A percentile compares a stretch with the other conserved stretches of the same genome.
These are phyloP conservation scores for Penicillium goetzii DNA, from an alignment of 495 filamentous ascomycete genomes.

Conservation along the genomic window DNA sequence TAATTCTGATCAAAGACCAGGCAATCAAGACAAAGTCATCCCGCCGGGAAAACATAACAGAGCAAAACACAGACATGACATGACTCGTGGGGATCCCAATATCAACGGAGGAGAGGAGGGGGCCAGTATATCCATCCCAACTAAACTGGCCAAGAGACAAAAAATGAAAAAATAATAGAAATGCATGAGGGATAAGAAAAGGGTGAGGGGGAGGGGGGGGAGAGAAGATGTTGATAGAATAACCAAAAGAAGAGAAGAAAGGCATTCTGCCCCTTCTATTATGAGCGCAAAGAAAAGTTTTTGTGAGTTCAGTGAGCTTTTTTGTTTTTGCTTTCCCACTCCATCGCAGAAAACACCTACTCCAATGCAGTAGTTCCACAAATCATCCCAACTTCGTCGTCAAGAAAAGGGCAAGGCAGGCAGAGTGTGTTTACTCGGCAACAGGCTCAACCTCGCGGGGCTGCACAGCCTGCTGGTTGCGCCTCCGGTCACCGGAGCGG, in stretches of 20 bases:
- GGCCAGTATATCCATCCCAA: conserved; percentile 30
- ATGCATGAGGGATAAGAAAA: conserved; percentile 24
- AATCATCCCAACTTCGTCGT: conserved; percentile 13
- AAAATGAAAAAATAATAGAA: conserved; percentile 23
- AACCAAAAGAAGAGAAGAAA: conserved; percentile 23
- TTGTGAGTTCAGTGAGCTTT: conserved; percentile 31
- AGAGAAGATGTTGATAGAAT: not conserved
- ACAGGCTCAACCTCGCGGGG: conserved; percentile 40
- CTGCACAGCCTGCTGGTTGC: conserved; percentile 33
- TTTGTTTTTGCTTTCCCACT: conserved; percentile 17
- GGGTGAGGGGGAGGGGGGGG: not conserved
- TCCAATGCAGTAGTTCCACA: conserved; percentile 28
- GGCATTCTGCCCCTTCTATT: conserved; percentile 29
- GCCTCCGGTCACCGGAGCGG: conserved; percentile 42
- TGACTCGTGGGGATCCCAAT: conserved; percentile 45
- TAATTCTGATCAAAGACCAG: conserved; percentile 28
- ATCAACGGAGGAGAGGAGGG: conserved; percentile 26
- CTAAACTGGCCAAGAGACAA: conserved; percentile 29
- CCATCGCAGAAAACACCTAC: conserved; percentile 31
- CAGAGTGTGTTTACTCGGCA: conserved; percentile 30
- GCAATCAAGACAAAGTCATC: conserved; percentile 22
- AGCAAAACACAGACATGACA: conserved; percentile 36
- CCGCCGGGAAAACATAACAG: conserved; percentile 30
- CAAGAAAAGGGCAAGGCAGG: not conserved
- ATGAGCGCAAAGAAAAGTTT: conserved; percentile 28